Base-by-base conservation (phyloP, 371 early-diverging fungal genomes). In the Rhizopus delemar region DNA sequence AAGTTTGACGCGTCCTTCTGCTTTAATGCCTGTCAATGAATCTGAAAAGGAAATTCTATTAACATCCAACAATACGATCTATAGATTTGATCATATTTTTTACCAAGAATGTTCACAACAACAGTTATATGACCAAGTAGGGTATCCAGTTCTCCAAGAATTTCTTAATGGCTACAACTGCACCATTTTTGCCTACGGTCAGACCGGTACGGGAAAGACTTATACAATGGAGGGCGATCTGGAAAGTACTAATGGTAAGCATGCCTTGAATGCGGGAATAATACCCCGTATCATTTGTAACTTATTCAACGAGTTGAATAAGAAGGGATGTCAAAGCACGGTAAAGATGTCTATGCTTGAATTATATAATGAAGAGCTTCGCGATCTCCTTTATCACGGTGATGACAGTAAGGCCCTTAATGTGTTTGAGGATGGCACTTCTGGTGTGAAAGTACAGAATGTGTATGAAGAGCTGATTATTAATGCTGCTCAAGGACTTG, bases 331-430 rank as follows among this genome's bases (percentile, higher is more conserved):
- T 0, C 91, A 94, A 54, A 90, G 82, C 59, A 81, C 89, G 3
- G 93, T 93, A 5, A 84, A 85, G 31, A 84, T 95, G 7, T 95
- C 95, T 38, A 90, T 92, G 58, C 78, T 98, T 35, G 99, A 99
- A 74, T 85, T 99, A 29, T 99, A 99, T 81, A 99, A 99, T 66
- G 99, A 99, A 70, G 95, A 98, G 41, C 80, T 99, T 51, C 85
- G 88, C 32, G 99, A 99, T 75, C 78, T 99, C 28, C 71, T 99
- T 22, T 73, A 74, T 2, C 64, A 68, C 6, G 66, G 71, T 29
- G 80, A 84, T 48, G 72, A 79, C 12, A 63, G 53, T 3, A 62
- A 74, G 1, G 65, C 64, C 0, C 54, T 78, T 6, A 84, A 83
- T 39, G 86, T 91, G 33, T 92, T 74, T 62, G 91, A 92, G 39